Conservation (phyloP, 176 grass and related monocot species). For the Rhipidocladum racemiflorum region DNA sequence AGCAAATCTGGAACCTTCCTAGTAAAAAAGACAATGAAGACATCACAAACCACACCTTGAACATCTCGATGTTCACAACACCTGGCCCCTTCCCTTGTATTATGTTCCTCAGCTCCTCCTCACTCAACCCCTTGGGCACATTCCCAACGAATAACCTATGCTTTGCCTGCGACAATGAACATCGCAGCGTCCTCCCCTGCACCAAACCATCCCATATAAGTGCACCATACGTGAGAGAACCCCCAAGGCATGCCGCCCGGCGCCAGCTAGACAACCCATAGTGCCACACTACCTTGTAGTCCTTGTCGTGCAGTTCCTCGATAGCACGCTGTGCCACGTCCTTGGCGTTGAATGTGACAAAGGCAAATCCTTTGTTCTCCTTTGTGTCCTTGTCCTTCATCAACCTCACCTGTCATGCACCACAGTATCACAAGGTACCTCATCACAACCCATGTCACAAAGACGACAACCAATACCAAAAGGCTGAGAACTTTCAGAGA, state of each 20-base stretch:
- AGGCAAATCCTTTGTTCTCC: slow-evolving; percentile 93
- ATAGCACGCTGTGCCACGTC: slow-evolving; percentile 64
- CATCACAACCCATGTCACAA: not conserved
- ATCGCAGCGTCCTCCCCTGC: slow-evolving; percentile 89
- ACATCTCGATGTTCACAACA: slow-evolving; percentile 87
- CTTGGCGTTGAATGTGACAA: slow-evolving; percentile 63
- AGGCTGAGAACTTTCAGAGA: not conserved
- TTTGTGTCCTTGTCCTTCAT: slow-evolving; percentile 89
- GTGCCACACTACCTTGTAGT: slow-evolving; percentile 62
- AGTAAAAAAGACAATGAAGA: not conserved
- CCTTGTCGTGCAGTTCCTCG: slow-evolving; percentile 81
- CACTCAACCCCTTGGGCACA: slow-evolving; percentile 89
- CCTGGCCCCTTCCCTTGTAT: slow-evolving; percentile 79
- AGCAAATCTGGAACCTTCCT: not conserved
- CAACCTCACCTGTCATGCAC: slow-evolving; percentile 66
- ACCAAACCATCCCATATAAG: slow-evolving; percentile 19
- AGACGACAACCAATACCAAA: not conserved
- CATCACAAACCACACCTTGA: slow-evolving; percentile 60
- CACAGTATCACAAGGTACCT: slow-evolving; percentile 4
- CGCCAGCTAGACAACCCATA: not conserved
- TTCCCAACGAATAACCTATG: slow-evolving; percentile 94
- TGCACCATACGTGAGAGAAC: not conserved
- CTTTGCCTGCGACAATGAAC: slow-evolving; percentile 86
- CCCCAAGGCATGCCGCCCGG: not conserved
- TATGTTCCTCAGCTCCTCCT: slow-evolving; percentile 80